These are phyloP conservation scores for Paxillus ammoniavirescens DNA, from an alignment of 768 basidiomycete species.

Conservation along the genomic window DNA sequence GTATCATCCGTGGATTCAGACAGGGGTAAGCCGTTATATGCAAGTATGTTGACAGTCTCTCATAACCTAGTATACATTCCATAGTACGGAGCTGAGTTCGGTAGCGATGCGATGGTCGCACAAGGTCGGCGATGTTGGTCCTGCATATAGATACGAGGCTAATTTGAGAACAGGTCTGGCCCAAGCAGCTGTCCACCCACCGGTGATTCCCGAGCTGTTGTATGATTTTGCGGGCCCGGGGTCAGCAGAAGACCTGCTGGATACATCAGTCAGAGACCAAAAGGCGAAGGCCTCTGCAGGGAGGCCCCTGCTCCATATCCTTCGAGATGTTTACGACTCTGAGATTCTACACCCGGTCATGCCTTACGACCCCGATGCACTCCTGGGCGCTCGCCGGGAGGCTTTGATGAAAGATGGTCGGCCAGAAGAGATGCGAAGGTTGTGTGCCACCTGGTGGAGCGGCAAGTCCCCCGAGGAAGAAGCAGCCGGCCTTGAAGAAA, in stretches of 20 bases:
- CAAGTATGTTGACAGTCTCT: neutral
- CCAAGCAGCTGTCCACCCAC: slow-evolving; percentile 43
- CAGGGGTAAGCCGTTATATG: slow-evolving; percentile 41
- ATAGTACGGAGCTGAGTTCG: slow-evolving; percentile 55
- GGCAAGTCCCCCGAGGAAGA: slow-evolving; percentile 29
- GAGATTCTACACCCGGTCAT: slow-evolving; percentile 45
- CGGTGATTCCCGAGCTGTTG: slow-evolving; percentile 31
- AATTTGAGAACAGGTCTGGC: slow-evolving; percentile 41
- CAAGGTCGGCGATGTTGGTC: slow-evolving; percentile 34
- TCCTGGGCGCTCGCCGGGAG: slow-evolving; percentile 36
- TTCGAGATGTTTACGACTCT: slow-evolving; percentile 51
- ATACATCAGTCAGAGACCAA: slow-evolving; percentile 1
- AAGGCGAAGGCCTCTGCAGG: slow-evolving; percentile 25
- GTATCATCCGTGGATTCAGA: slow-evolving; percentile 54
- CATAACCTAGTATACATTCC: neutral
- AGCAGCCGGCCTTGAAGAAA: slow-evolving; percentile 29
- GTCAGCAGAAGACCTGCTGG: neutral
- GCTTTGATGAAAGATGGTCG: slow-evolving; percentile 38
- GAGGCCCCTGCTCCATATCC: slow-evolving; percentile 46
- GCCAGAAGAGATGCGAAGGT: slow-evolving; percentile 42
- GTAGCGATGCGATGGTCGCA: slow-evolving; percentile 46
- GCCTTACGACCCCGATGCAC: slow-evolving; percentile 49
- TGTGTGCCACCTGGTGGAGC: slow-evolving; percentile 40
- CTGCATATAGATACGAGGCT: neutral
- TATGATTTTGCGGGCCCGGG: slow-evolving; percentile 27